These are phyloP conservation scores for Mortierella sp. DNA, from an alignment of 371 early-diverging fungal species.

Conservation along the genomic window DNA sequence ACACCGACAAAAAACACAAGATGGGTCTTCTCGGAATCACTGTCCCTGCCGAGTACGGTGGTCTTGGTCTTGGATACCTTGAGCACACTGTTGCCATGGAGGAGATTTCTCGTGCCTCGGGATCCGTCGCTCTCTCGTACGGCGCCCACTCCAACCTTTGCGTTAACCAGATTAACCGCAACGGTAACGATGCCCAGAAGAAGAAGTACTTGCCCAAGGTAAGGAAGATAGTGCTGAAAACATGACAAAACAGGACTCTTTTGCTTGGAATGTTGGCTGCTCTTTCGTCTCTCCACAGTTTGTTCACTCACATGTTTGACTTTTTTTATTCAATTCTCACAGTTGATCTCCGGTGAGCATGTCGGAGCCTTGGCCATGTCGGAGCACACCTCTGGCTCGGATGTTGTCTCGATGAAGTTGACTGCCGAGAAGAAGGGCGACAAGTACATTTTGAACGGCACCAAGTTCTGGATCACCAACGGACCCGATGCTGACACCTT, in stretches of 20 bases:
- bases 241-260: neutral
- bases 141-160: slow-evolving; percentile 98
- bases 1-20: slow-evolving; percentile 26
- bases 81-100: slow-evolving; percentile 96
- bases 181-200: slow-evolving; percentile 93
- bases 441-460: slow-evolving; percentile 85
- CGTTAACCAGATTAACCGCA: slow-evolving; percentile 96
- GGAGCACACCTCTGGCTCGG: slow-evolving; percentile 93
- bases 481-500: slow-evolving; percentile 95
- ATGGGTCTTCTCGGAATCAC: slow-evolving; percentile 97
- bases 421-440: slow-evolving; percentile 89
- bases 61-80: slow-evolving; percentile 92
- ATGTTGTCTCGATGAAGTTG: slow-evolving; percentile 95
- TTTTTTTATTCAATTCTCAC: neutral
- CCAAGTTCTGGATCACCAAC: slow-evolving; percentile 99
- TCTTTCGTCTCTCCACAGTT: neutral
- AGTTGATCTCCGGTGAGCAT: slow-evolving; percentile 90
- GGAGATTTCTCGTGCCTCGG: slow-evolving; percentile 92
- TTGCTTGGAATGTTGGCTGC: neutral
- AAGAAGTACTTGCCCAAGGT: slow-evolving; percentile 91
- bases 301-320: neutral
- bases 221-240: neutral
- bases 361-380: slow-evolving; percentile 98
- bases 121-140: slow-evolving; percentile 93
- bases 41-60: slow-evolving; percentile 89